These are phyloP conservation scores for Phytopythium chamaehyphon DNA, from an alignment of 352 stramenopile genomes.

Conservation along the genomic window DNA sequence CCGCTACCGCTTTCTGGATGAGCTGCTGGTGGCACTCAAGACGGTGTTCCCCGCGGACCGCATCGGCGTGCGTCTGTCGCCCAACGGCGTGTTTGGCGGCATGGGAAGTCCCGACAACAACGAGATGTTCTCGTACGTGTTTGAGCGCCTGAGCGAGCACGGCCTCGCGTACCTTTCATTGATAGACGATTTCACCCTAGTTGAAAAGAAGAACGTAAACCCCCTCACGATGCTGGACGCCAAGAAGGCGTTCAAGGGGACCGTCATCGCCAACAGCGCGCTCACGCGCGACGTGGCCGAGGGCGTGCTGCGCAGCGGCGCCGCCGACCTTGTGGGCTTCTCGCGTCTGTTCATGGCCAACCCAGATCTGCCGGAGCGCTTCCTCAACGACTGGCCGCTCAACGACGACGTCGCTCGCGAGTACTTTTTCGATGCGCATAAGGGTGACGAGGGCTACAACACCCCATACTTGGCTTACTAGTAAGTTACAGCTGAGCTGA, in stretches of 20 bases:
- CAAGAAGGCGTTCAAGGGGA: constrained; percentile 27
- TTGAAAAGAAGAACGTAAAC: constrained; percentile 22
- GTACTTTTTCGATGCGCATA: constrained; percentile 18
- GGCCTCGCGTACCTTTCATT: constrained; percentile 35
- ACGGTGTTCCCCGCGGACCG: constrained; percentile 19
- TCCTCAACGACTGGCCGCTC: constrained; percentile 16
- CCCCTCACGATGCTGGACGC: constrained; percentile 24
- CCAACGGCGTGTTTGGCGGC: constrained; percentile 24
- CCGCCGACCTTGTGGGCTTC: constrained; percentile 27
- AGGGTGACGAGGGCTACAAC: constrained; percentile 21
- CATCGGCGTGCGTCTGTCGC: constrained; percentile 31
- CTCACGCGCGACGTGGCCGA: constrained; percentile 30
- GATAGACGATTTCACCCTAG: constrained; percentile 27
- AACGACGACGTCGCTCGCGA: constrained; percentile 9
- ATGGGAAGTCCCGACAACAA: constrained; percentile 41
- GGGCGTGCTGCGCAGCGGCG: constrained; percentile 22
- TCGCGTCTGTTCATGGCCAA: constrained; percentile 36
- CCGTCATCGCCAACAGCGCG: constrained; percentile 26
- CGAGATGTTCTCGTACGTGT: constrained; percentile 25
- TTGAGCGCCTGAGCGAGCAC: constrained; percentile 26
- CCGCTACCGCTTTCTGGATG: constrained; percentile 56
- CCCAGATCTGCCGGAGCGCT: constrained; percentile 35
- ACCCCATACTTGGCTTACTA: too few species aligned
- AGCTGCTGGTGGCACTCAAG: constrained; percentile 60
- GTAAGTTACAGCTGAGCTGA: too few species aligned